These are phyloP conservation scores for Mucor saturninus DNA, from an alignment of 371 early-diverging fungal genomes.

Conservation along the genomic window DNA sequence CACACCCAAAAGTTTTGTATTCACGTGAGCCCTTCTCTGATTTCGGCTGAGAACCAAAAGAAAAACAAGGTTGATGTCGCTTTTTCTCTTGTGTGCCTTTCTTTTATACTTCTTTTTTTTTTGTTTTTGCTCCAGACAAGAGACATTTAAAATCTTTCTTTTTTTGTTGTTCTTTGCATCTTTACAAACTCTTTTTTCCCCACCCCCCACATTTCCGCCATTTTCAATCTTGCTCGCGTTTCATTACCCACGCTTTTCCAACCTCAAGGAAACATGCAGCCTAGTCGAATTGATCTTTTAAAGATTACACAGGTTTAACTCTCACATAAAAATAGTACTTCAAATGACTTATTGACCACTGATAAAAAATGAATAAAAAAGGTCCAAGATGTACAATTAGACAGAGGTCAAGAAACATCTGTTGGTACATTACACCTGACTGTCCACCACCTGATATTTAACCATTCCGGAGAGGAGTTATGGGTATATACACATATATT, in stretches of 20 bases:
- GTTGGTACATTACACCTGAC: conserved; percentile 79
- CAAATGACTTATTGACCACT: neutral
- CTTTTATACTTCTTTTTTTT: too few species aligned
- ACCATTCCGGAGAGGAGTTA: conserved; percentile 63
- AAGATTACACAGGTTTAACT: conserved; percentile 49
- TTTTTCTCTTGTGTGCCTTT: too few species aligned
- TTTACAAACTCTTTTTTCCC: conserved; percentile 2
- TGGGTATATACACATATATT: conserved; percentile 58
- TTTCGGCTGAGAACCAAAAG: too few species aligned
- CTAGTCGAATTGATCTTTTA: conserved; percentile 51
- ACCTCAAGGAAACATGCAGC: conserved; percentile 37
- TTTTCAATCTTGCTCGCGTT: conserved; percentile 33
- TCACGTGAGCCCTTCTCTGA: too few species aligned
- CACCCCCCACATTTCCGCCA: conserved; percentile 3
- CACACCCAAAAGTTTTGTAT: too few species aligned
- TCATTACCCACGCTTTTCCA: conserved; percentile 30
- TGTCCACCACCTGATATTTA: conserved; percentile 82
- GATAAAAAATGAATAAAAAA: conserved; percentile 19
- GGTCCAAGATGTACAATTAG: conserved; percentile 70
- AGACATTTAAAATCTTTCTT: too few species aligned
- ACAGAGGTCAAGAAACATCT: conserved; percentile 57
- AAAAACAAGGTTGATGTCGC: too few species aligned
- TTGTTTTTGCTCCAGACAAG: too few species aligned
- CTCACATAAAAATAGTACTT: neutral
- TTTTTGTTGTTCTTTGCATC: too few species aligned